Evolutionary conservation across 345 rosid species (phyloP).

Genomic region (Reutealis trisperma): DNA sequence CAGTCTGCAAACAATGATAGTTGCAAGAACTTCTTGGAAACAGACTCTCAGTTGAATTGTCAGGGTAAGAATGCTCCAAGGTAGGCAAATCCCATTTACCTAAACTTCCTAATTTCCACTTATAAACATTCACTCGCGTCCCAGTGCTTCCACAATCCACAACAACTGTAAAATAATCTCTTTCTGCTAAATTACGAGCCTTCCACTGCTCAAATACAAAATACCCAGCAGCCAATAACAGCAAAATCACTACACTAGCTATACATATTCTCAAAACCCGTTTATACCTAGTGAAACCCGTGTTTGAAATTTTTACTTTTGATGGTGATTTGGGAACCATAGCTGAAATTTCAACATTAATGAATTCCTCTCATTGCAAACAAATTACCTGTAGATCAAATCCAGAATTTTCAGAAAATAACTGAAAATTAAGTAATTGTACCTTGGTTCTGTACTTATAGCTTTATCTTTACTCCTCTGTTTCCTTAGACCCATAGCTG

Average conservation of each 20-base stretch:
- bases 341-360: slow-evolving; percentile 13
- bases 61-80: slow-evolving; percentile 47
- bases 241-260: slow-evolving; percentile 21
- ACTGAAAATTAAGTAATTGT: neutral
- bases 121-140: slow-evolving; percentile 55
- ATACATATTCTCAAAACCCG: slow-evolving; percentile 20
- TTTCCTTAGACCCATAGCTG: no score
- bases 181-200: slow-evolving; percentile 1
- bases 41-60: slow-evolving; percentile 28
- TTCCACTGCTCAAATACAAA: slow-evolving; percentile 22
- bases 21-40: slow-evolving; percentile 35
- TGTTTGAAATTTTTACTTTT: slow-evolving; percentile 34
- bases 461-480: no score
- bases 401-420: no score
- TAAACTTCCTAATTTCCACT: slow-evolving; percentile 39
- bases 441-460: neutral
- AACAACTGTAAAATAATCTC: slow-evolving; percentile 43
- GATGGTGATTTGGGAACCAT: slow-evolving; percentile 62
- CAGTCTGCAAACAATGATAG: slow-evolving; percentile 65
- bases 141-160: slow-evolving; percentile 75
- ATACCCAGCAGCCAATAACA: slow-evolving; percentile 28
- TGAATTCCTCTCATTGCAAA: neutral
- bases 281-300: slow-evolving; percentile 26
- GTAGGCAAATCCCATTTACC: slow-evolving; percentile 31
- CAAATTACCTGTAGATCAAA: no score